These are phyloP conservation scores for Fusarium sp. DNA, from an alignment of 2,329 filamentous ascomycete species.

Conservation along the genomic window DNA sequence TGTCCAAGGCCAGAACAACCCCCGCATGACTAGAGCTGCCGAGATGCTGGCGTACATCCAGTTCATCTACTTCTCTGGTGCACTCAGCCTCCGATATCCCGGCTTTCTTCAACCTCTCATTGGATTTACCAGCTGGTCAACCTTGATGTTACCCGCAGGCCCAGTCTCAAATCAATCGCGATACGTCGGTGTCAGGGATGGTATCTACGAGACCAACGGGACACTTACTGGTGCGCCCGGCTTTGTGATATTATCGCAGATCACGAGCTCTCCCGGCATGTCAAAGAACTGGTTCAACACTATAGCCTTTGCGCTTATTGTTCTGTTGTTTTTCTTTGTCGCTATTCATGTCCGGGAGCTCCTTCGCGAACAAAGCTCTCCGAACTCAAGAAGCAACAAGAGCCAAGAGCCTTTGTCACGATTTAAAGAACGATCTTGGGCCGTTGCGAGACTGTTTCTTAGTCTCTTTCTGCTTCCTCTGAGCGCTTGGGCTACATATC, in stretches of 20 bases:
- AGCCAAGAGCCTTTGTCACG: constrained; percentile 37
- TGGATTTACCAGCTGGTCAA: constrained; percentile 75
- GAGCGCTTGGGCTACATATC: constrained; percentile 77
- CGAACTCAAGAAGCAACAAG: background rate
- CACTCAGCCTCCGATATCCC: constrained; percentile 76
- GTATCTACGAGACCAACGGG: constrained; percentile 74
- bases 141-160: constrained; percentile 67
- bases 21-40: constrained; percentile 16
- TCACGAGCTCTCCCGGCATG: constrained; percentile 72
- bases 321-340: constrained; percentile 70
- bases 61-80: constrained; percentile 77
- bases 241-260: constrained; percentile 73
- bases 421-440: constrained; percentile 55
- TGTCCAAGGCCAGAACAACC: background rate
- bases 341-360: constrained; percentile 55
- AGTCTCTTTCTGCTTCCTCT: constrained; percentile 82
- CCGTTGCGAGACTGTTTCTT: constrained; percentile 74
- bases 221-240: constrained; percentile 67
- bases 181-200: constrained; percentile 56
- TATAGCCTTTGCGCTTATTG: constrained; percentile 71
- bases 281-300: constrained; percentile 77
- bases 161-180: constrained; percentile 31
- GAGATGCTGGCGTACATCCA: constrained; percentile 81
- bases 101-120: constrained; percentile 80
- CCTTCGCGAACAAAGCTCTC: background rate